Base-by-base conservation (phyloP, 306 rosid genomes). In the Dryas alaskensis region DNA sequence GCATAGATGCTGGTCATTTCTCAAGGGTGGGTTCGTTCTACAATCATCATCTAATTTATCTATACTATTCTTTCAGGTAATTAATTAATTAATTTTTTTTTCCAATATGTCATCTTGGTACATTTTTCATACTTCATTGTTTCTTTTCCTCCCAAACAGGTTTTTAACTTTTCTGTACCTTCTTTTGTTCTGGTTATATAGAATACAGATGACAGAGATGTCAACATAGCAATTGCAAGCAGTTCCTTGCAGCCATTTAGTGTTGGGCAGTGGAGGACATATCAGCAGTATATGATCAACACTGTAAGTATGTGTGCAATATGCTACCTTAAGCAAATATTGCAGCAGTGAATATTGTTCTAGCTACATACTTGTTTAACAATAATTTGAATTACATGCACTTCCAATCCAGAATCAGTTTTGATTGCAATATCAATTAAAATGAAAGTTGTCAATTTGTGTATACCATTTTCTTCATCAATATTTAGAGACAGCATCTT, bases 1-100 rank as follows among this genome's bases (percentile, higher is more conserved):
- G 78, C n/a, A 9, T 62, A 91, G 91, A 64, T 93, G 97, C 76
- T 93, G 98, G 97, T 93, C 98, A 49, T 91, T 93, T 70, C 96
- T 93, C 31, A 93, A 93, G 79, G 98, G 98, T 52, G 98, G 98
- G n/a, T 93, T 91, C 83, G 76, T 87, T 62, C 75, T 87, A 0
- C 31, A 69, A 19, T 80, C 73, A 0, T 74, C 86, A 16, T 87
- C 97, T 4, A 79, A 65, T 63, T 72, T 76, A 19, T 85, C 96
- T 19, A 19, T 64, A 1, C 77, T 93, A 63, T 84, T 61, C 79
- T 90, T 93, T 80, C 83, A 84, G 89, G 98, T 92, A 46, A 17
- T 31, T 31, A 46, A 17, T 22, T 22, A 22, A 19, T 19, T 19
- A 19, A 19, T 19, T 0, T 39, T 67, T 27, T 46, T 44, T 14